A percentile compares a stretch with the other conserved stretches of the same genome.
Conservation (phyloP, 371 early-diverging fungal genomes). For the Mucor indicus region DNA sequence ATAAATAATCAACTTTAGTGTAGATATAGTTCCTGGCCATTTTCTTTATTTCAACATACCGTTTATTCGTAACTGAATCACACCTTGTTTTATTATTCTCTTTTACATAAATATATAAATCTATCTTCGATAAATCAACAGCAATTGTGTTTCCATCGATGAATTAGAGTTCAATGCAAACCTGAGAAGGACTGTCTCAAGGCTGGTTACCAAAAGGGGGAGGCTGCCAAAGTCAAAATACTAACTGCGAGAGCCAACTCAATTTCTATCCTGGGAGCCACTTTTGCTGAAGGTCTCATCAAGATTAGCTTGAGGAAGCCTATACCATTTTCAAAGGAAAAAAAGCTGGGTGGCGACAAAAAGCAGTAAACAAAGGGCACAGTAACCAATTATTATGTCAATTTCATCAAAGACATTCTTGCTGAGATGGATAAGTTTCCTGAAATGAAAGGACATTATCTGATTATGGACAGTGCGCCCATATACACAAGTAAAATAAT, state of each 20-base stretch:
- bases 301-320: constrained; percentile 15
- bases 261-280: constrained; percentile 3
- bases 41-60: too few relatives aligned
- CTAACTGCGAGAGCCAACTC: constrained; percentile 9
- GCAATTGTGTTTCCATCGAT: too few relatives aligned
- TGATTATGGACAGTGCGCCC: constrained; percentile 13
- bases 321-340: constrained; percentile 10
- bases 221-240: constrained; percentile 4
- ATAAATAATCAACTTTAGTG: too few relatives aligned
- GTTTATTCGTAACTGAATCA: too few relatives aligned
- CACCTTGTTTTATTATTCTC: too few relatives aligned
- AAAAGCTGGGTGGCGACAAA: constrained; percentile 11
- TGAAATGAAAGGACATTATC: too few relatives aligned
- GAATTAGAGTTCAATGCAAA: too few relatives aligned
- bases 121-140: too few relatives aligned
- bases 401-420: constrained; percentile 13
- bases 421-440: constrained; percentile 19
- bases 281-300: constrained; percentile 5
- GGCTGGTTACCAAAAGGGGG: too few relatives aligned
- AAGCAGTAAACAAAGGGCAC: constrained; percentile 12
- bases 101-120: too few relatives aligned
- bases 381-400: constrained; percentile 11
- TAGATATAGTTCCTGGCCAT: too few relatives aligned
- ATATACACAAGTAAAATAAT: constrained; percentile 4
- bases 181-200: too few relatives aligned